phyloP scores from a whole-genome alignment of 1,139 yeast genomes.

The Diutina siamensis region DNA sequence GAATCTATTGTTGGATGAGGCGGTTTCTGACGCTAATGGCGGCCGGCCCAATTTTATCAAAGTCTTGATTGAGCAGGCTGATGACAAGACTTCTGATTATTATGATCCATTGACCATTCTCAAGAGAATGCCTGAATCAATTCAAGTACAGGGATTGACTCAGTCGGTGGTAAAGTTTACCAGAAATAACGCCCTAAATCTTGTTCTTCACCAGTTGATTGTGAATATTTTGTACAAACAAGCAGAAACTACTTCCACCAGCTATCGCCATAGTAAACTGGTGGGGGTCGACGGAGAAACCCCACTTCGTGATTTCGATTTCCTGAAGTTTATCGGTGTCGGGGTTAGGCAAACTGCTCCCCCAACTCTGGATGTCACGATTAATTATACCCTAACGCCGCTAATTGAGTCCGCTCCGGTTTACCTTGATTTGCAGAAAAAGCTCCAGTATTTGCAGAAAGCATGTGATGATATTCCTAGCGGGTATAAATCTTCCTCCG shows the following conservation, averaged over 20 bases:
- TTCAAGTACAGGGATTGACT: slow-evolving; percentile 56
- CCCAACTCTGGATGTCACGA: background rate
- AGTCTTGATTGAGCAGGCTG: slow-evolving; percentile 60
- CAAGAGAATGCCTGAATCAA: slow-evolving; percentile 47
- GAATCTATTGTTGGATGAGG: slow-evolving; percentile 61
- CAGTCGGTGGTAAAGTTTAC: slow-evolving; percentile 52
- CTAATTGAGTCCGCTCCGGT: background rate
- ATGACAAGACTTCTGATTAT: slow-evolving; percentile 34
- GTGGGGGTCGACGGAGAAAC: slow-evolving; percentile 3
- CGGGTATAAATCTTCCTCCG: too few species aligned
- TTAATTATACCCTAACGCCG: background rate
- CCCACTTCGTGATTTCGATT: background rate
- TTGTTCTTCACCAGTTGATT: slow-evolving; percentile 47
- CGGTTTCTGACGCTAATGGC: slow-evolving; percentile 32
- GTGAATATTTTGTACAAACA: slow-evolving; percentile 52
- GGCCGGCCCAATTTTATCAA: slow-evolving; percentile 56
- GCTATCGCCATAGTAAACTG: background rate
- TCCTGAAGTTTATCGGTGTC: background rate
- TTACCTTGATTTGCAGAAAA: background rate
- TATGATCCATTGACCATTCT: slow-evolving; percentile 65
- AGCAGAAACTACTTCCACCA: slow-evolving; percentile 20
- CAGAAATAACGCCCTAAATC: slow-evolving; percentile 50
- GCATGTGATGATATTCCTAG: background rate
- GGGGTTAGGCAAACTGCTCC: background rate
- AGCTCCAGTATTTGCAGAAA: background rate